Base-by-base conservation (phyloP, 2,329 filamentous ascomycete species). In the Drechslerella dactyloides region DNA sequence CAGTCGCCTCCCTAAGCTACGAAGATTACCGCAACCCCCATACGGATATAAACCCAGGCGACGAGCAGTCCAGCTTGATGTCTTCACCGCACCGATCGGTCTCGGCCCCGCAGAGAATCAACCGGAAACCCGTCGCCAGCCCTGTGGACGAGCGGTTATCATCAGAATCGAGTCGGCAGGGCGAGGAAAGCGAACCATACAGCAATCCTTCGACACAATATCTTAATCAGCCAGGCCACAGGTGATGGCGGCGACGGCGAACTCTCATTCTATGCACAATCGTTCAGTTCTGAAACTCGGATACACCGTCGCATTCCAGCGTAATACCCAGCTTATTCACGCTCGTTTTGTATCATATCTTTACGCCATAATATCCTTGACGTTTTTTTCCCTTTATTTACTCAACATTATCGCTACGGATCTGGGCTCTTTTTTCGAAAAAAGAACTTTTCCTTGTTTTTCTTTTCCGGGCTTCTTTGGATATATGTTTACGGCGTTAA, bases 1-100 rank as follows among this genome's bases (percentile, higher is more conserved):
- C 68, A n/a, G 65, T 60, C 21, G 68, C 68, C 19, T 72, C 68
- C 6, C n/a, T 72, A 23, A 72, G 55, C 35, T 72, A 72, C 35
- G 68, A 72, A 57, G 55, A 72, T 42, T 72, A 72, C 44, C 55
- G 68, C 13, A 72, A 44, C 15, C 60, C 60, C 52, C 48, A 37
- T 21, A 53, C 57, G 11, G 66, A 60, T 33, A 33, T 33, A 33
- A 3, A 3, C 24, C 6, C 46, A 4, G 23, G 48, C 21, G 60
- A 42, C 21, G 68, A 72, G 48, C 24, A 56, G 40, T 60, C 68
- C 3, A 46, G 60, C n/a, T 40, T 72, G 2, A 61, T 72, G 17
- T 19, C 37, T 30, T 44, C 68, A 15, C 68, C 68, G 21, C 68
- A 72, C 17, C 48, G 68, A 63, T 65, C 68, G 17, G 60, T 65